These are phyloP conservation scores for Colletotrichum sp. DNA, from an alignment of 2,329 filamentous ascomycete species.

Conservation along the genomic window DNA sequence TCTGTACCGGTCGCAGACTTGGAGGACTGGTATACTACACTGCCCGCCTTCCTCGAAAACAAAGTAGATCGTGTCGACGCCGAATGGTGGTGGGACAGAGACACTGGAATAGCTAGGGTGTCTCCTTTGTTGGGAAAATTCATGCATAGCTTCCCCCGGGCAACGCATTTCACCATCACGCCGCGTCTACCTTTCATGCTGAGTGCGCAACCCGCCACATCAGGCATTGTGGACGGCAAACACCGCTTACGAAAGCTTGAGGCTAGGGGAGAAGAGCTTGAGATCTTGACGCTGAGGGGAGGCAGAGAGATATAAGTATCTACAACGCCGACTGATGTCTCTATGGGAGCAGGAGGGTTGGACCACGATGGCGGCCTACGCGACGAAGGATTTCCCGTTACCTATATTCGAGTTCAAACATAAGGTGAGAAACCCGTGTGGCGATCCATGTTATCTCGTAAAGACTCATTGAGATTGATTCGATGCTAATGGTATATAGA, in stretches of 20 bases:
- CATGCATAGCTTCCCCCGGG: neutral
- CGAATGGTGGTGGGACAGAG: neutral
- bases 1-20: neutral
- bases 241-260: neutral
- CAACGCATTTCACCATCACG: neutral
- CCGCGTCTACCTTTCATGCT: neutral
- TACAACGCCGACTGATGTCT: neutral
- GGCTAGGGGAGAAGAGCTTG: rapidly evolving
- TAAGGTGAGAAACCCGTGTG: neutral
- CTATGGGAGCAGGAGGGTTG: neutral
- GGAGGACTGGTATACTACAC: neutral
- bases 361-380: neutral
- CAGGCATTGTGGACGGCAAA: neutral
- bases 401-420: neutral
- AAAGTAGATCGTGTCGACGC: neutral
- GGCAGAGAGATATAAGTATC: neutral
- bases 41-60: rapidly evolving
- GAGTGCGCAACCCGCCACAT: neutral
- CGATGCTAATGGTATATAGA: neutral
- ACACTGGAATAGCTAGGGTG: neutral
- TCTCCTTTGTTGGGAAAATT: neutral
- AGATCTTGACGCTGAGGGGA: neutral
- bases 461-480: neutral
- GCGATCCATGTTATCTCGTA: rapidly evolving
- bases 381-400: neutral